A percentile compares a stretch with the other conserved stretches of the same genome.
These are phyloP conservation scores for Fonsecaea erecta DNA, from an alignment of 2,329 filamentous ascomycete genomes.

Conservation along the genomic window DNA sequence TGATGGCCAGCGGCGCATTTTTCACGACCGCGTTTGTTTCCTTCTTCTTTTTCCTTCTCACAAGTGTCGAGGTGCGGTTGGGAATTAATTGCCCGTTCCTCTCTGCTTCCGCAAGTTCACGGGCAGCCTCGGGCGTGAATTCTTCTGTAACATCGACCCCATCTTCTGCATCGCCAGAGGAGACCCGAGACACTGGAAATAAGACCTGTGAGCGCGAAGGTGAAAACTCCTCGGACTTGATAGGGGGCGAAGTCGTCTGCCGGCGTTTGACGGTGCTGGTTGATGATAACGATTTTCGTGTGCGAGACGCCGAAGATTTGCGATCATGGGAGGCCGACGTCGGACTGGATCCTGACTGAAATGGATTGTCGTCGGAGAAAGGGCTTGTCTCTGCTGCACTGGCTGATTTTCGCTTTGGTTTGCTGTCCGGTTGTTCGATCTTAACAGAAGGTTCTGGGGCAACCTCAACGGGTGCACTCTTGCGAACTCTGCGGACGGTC, in stretches of 20 bases:
- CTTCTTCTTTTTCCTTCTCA: constrained; percentile 49
- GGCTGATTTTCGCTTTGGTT: constrained; percentile 50
- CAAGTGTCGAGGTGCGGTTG: constrained; percentile 44
- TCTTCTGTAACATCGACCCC: constrained; percentile 78
- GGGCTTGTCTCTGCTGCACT: constrained; percentile 59
- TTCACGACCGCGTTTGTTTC: constrained; percentile 58
- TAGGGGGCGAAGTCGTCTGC: constrained; percentile 55
- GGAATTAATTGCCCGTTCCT: constrained; percentile 37
- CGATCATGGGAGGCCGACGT: constrained; percentile 55
- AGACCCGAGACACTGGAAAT: constrained; percentile 55
- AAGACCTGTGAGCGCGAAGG: constrained; percentile 58
- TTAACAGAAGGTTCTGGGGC: constrained; percentile 40
- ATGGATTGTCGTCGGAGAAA: constrained; percentile 90
- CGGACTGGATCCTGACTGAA: constrained; percentile 82
- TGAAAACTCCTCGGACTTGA: constrained; percentile 60
- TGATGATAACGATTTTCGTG: constrained; percentile 39
- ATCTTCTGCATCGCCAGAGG: constrained; percentile 47
- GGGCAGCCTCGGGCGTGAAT: constrained; percentile 87
- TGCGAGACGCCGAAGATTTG: constrained; percentile 55
- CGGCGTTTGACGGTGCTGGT: constrained; percentile 48
- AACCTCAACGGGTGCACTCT: constrained; percentile 50
- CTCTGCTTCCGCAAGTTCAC: constrained; percentile 72
- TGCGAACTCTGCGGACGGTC: constrained; percentile 54
- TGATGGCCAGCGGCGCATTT: constrained; percentile 71
- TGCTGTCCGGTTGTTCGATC: constrained; percentile 45